Evolutionary conservation across 306 rosid species (phyloP).

Genomic region (Sphenostylis stenocarpa): DNA sequence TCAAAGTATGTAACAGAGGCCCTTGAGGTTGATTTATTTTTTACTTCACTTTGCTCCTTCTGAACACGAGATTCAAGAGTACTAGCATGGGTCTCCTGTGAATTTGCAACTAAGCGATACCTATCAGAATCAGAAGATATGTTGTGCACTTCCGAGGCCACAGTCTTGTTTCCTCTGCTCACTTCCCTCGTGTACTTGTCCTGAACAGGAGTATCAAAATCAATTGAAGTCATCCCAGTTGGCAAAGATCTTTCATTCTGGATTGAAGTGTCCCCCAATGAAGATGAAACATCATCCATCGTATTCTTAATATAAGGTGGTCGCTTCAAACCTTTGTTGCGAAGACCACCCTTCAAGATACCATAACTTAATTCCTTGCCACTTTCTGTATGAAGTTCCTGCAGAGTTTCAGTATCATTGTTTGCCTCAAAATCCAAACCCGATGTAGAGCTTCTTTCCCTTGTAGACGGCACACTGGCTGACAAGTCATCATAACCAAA

Average conservation of each 20-base stretch:
- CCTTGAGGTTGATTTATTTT: slow-evolving; percentile 47
- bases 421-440: slow-evolving; percentile 30
- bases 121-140: slow-evolving; percentile 42
- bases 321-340: slow-evolving; percentile 58
- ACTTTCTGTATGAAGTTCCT: slow-evolving; percentile 40
- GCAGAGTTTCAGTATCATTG: slow-evolving; percentile 33
- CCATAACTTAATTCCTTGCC: slow-evolving; percentile 58
- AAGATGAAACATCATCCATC: slow-evolving; percentile 37
- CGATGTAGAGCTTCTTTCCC: slow-evolving; percentile 30
- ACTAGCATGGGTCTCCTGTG: slow-evolving; percentile 35
- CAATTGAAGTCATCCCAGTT: slow-evolving; percentile 36
- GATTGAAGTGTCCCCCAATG: slow-evolving; percentile 31
- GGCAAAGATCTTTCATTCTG: slow-evolving; percentile 49
- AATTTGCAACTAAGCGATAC: slow-evolving; percentile 30
- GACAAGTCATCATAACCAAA: slow-evolving; percentile 37
- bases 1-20: slow-evolving; percentile 47
- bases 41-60: slow-evolving; percentile 38
- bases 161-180: slow-evolving; percentile 37
- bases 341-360: slow-evolving; percentile 78
- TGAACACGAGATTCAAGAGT: slow-evolving; percentile 31
- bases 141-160: slow-evolving; percentile 19
- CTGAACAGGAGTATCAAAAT: slow-evolving; percentile 43
- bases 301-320: slow-evolving; percentile 50
- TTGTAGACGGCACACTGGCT: slow-evolving; percentile 36
- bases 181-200: slow-evolving; percentile 38